phyloP scores from a whole-genome alignment of 331 rosid species.

The Quercus phellos region DNA sequence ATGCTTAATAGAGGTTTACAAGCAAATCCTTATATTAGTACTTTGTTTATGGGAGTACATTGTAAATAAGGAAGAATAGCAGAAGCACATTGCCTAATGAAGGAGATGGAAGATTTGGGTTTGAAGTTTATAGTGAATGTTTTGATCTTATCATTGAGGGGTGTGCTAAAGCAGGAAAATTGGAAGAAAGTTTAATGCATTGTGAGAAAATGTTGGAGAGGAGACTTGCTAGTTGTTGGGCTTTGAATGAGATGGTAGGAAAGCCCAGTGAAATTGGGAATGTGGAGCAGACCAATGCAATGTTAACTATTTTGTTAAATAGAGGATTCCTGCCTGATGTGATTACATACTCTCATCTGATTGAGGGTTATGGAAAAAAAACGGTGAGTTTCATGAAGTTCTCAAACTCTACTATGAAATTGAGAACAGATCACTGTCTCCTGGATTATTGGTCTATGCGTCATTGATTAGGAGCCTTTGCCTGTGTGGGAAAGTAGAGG shows the following conservation, averaged over 20 bases:
- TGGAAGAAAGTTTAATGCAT: conserved; percentile 36
- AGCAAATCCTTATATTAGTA: conserved; percentile 53
- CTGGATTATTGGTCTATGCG: conserved; percentile 43
- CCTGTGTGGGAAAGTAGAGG: conserved; percentile 47
- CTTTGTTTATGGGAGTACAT: conserved; percentile 50
- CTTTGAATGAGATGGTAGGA: conserved; percentile 51
- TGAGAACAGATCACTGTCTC: conserved; percentile 50
- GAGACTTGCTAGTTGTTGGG: conserved; percentile 47
- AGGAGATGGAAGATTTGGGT: conserved; percentile 52
- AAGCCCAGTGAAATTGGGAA: conserved; percentile 53
- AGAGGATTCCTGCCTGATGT: conserved; percentile 56
- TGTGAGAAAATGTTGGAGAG: conserved; percentile 51
- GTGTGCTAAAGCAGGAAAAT: conserved; percentile 33
- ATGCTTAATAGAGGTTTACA: conserved; percentile 61
- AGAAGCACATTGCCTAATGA: conserved; percentile 44
- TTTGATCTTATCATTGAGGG: conserved; percentile 56
- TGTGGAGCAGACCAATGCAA: conserved; percentile 39
- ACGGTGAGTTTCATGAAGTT: conserved; percentile 37
- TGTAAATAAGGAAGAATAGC: conserved; percentile 56
- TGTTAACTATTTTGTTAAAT: conserved; percentile 53
- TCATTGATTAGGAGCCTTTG: conserved; percentile 47
- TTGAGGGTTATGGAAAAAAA: conserved; percentile 45
- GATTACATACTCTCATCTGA: conserved; percentile 31
- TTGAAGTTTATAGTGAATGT: conserved; percentile 53
- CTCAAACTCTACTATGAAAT: conserved; percentile 68